Percentiles rank a stretch among this genome's conserved stretches.
Evolutionary conservation across 139 green algal species (phyloP).

Genomic region (Pseudopediastrum boryanum): DNA sequence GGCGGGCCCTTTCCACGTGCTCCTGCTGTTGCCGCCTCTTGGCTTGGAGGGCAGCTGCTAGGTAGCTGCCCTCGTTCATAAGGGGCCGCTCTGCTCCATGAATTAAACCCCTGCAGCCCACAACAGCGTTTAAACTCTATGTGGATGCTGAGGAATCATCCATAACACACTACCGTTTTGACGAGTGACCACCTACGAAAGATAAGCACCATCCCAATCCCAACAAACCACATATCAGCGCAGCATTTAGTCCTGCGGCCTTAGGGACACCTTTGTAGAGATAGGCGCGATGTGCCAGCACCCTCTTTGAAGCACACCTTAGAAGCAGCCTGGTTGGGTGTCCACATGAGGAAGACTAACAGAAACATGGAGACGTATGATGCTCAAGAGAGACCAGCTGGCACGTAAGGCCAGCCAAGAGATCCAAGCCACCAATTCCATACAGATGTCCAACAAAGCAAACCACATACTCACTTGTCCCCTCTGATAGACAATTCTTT

Average conservation of each 20-base stretch:
- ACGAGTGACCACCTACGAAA: neutral
- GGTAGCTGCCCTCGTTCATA: conserved; percentile 28
- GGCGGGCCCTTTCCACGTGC: neutral
- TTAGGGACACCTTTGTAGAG: neutral
- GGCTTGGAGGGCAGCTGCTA: conserved; percentile 13
- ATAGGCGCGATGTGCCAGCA: too few relatives aligned
- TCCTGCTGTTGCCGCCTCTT: neutral
- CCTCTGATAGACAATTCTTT: too few relatives aligned
- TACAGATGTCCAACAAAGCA: too few relatives aligned
- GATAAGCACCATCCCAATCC: neutral
- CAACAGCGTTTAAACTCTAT: neutral
- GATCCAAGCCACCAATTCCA: too few relatives aligned
- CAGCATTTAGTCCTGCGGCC: neutral
- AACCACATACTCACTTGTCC: too few relatives aligned
- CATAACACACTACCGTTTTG: neutral
- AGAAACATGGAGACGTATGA: too few relatives aligned
- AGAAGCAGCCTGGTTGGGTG: too few relatives aligned
- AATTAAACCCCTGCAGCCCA: neutral
- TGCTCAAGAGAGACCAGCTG: too few relatives aligned
- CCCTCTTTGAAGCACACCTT: too few relatives aligned
- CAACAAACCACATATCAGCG: too few relatives aligned
- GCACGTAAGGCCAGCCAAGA: too few relatives aligned
- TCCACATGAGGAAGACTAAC: too few relatives aligned
- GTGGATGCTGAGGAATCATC: neutral
- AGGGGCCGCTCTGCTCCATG: conserved; percentile 21